Base-by-base conservation (phyloP, 331 rosid species). In the Quercus lobata region DNA sequence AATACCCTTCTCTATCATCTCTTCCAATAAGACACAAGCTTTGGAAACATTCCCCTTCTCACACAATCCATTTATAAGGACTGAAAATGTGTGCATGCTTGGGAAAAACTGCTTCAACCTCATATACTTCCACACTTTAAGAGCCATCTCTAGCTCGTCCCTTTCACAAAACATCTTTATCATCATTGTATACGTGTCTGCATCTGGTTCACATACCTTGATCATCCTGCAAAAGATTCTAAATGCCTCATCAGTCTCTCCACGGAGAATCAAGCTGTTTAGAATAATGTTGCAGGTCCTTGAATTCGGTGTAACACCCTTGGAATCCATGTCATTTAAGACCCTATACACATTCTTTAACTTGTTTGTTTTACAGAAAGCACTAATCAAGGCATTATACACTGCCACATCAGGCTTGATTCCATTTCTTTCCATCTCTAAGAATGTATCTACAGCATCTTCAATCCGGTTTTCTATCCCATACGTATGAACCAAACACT, bases 1-100 rank as follows among this genome's bases (percentile, higher is more conserved):
- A 68, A 91, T 90, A 71, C 98, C 97, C 82, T 90, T 95, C 92
- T 92, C 97, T 77, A 95, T 89, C 98, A 95, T 95, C 84, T 95
- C 96, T 86, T 95, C 98, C 84, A 92, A 55, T 37, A 92, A 78
- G 60, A 90, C 84, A 86, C 96, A 90, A 85, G 97, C 97, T 77
- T 89, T 81, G 55, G 80, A 68, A 78, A 56, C 86, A 76, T 91
- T 58, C 2, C 91, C 95, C 74, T 83, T 84, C 80, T 84, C 83
- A 81, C 97, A 92, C 82, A 91, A 58, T 68, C 97, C 97, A 81
- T 92, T 90, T 76, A 92, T 88, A 71, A 95, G 91, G 30, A 83
- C 93, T 1, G 92, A 85, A 82, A 86, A 95, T 8, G 95, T 92
- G 82, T 95, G 98, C 97, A 95, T 86, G 84, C 97, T 95, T 16